Evolutionary conservation across 2,329 filamentous ascomycete genomes (phyloP), one percentile per base, ranked within the genome.

Genomic region (Apiospora rasikravindrae): DNA sequence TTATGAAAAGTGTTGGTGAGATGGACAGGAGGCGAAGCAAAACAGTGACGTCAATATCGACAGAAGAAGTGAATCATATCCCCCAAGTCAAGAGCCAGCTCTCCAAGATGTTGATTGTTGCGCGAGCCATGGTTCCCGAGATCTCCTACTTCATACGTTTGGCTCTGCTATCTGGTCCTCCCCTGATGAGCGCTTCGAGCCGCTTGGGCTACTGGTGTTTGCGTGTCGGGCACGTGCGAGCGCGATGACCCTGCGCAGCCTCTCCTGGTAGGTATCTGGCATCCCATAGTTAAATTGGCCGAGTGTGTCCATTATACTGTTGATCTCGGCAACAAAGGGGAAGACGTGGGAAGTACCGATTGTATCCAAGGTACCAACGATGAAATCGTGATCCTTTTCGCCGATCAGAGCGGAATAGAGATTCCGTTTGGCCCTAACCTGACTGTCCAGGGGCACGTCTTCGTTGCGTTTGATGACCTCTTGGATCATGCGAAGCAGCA

Each of bases 361-460:
- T 19, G 75, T 70, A 2, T 74, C 72, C 6, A 90, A 81, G 10
- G 84, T 81, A 47, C 81, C 83, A 45, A 88, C 76, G 51, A 87
- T 80, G 73, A 89, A 89, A 74, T 81, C 80, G 6, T 76, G 75
- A 69, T 86, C 83, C 10, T 76, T 76, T 57, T 84, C 83, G 11
- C 87, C 86, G 0, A 89, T 80, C 37, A 89, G 83, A 22, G 82
- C 80, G 57, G 81, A 77, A 78, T 87, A 89, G 11, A 89, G 81
- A 72, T 88, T 87, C 6, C 83, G 81, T 44, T 85, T 82, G 33
- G 77, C 74, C n/a, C 70, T 67, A 0, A 74, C 70, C 0, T 78
- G 78, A 1, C 74, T 76, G 1, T 75, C 71, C 0, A 76, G 74
- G 40, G 82, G 81, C 22, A 80, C 76, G 73, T 87, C 83, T 33